These are phyloP conservation scores for Elsinoe australis DNA, from an alignment of 2,329 filamentous ascomycete species.

Conservation along the genomic window DNA sequence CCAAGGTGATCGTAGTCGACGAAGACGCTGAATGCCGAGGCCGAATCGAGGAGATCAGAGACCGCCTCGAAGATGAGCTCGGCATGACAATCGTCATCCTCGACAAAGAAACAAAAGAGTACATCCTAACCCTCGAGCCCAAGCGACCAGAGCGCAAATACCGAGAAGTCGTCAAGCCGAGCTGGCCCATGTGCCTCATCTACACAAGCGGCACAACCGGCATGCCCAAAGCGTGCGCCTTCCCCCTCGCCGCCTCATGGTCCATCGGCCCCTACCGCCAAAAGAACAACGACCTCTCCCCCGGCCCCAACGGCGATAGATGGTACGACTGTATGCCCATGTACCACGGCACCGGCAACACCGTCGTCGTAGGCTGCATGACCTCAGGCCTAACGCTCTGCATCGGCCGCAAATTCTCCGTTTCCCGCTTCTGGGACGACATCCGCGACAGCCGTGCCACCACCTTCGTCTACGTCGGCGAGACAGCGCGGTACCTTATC, in stretches of 20 bases:
- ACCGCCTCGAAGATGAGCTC: constrained; percentile 42
- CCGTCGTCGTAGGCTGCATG: constrained; percentile 42
- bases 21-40: constrained; percentile 44
- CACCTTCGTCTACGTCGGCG: constrained; percentile 69
- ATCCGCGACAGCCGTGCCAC: constrained; percentile 60
- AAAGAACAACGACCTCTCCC: constrained; percentile 30
- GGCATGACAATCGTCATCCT: constrained; percentile 52
- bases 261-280: constrained; percentile 27
- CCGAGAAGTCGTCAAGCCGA: constrained; percentile 44
- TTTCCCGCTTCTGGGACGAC: constrained; percentile 63
- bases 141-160: constrained; percentile 50
- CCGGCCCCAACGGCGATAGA: constrained; percentile 44
- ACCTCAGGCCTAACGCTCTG: constrained; percentile 51
- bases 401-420: constrained; percentile 61
- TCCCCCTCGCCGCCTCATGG: constrained; percentile 47
- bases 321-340: constrained; percentile 73
- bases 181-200: constrained; percentile 56
- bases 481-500: constrained; percentile 66
- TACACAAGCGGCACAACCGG: constrained; percentile 64
- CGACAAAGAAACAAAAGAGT: constrained; percentile 41
- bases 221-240: constrained; percentile 61
- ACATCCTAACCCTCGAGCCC: constrained; percentile 42
- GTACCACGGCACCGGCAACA: constrained; percentile 67
- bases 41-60: constrained; percentile 48
- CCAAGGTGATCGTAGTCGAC: constrained; percentile 41